Percentiles rank a stretch among this genome's conserved stretches.
These are phyloP conservation scores for Tubosaeta sp. DNA, from an alignment of 768 basidiomycete genomes.

Conservation along the genomic window DNA sequence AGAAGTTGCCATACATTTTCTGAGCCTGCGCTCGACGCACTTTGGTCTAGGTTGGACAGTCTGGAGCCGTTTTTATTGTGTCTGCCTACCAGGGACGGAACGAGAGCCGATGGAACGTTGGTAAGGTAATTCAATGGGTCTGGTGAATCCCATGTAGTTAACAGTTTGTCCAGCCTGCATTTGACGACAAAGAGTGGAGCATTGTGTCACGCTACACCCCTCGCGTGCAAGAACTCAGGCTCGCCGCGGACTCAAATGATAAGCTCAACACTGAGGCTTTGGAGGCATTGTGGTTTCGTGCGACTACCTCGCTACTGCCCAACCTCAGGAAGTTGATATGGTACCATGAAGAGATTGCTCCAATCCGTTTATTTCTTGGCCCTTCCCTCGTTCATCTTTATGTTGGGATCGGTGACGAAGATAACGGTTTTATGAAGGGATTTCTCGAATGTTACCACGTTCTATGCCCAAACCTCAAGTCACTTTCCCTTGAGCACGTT, in stretches of 20 bases:
- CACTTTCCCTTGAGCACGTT: not conserved
- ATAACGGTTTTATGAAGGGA: not conserved
- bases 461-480: not conserved
- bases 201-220: not conserved
- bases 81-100: not conserved
- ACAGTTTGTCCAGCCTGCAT: not conserved
- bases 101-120: not conserved
- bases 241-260: not conserved
- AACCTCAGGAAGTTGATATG: not conserved
- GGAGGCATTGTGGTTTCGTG: not conserved
- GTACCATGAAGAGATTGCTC: not conserved
- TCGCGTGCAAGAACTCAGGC: not conserved
- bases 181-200: not conserved
- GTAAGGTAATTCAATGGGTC: not conserved
- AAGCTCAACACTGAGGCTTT: not conserved
- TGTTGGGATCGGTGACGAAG: not conserved
- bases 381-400: not conserved
- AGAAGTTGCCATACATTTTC: not conserved
- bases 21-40: conserved; percentile 9
- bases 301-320: not conserved
- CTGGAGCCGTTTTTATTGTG: conserved; percentile 8
- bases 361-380: not conserved
- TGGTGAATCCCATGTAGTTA: not conserved
- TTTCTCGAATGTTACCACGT: not conserved
- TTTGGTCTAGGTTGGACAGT: conserved; percentile 11